phyloP scores from a whole-genome alignment of 106 monocot species.

The Acanthochlamys bracteata region DNA sequence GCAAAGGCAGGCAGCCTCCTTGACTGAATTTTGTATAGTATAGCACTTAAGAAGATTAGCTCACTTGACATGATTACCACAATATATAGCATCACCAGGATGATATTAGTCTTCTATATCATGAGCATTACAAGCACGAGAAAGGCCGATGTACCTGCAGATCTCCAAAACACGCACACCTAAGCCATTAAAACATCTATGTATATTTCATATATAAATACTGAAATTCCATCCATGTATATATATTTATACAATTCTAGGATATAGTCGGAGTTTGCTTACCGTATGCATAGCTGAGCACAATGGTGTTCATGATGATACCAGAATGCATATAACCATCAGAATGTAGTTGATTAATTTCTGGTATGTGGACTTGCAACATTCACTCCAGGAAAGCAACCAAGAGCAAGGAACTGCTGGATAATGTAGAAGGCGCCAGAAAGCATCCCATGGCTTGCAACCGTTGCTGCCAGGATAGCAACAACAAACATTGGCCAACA shows the following conservation, averaged over 20 bases:
- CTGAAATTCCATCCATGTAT: too few relatives aligned
- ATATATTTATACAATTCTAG: too few relatives aligned
- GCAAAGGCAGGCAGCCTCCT: slow-evolving; percentile 29
- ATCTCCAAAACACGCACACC: too few relatives aligned
- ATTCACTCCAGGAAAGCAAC: slow-evolving; percentile 16
- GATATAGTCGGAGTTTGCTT: too few relatives aligned
- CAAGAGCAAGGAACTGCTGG: slow-evolving; percentile 3
- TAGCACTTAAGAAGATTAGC: slow-evolving; percentile 23
- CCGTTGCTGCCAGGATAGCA: neutral
- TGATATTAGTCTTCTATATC: slow-evolving; percentile 22
- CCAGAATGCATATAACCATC: slow-evolving; percentile 6
- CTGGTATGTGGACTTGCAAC: slow-evolving; percentile 11
- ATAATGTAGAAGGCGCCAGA: slow-evolving; percentile 13
- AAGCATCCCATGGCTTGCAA: slow-evolving; percentile 21
- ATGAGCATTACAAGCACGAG: slow-evolving; percentile 26
- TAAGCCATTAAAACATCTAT: too few relatives aligned
- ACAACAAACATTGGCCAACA: slow-evolving; percentile 17
- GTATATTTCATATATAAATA: too few relatives aligned
- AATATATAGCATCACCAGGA: slow-evolving; percentile 10
- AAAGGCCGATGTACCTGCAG: slow-evolving; percentile 19
- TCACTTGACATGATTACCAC: slow-evolving; percentile 12
- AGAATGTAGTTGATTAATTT: slow-evolving; percentile 9
- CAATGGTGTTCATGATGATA: neutral
- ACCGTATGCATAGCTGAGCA: slow-evolving; percentile 17
- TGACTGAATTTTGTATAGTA: slow-evolving; percentile 29